Base-by-base conservation (phyloP, 768 basidiomycete species). In the Agaricus subrufescens region DNA sequence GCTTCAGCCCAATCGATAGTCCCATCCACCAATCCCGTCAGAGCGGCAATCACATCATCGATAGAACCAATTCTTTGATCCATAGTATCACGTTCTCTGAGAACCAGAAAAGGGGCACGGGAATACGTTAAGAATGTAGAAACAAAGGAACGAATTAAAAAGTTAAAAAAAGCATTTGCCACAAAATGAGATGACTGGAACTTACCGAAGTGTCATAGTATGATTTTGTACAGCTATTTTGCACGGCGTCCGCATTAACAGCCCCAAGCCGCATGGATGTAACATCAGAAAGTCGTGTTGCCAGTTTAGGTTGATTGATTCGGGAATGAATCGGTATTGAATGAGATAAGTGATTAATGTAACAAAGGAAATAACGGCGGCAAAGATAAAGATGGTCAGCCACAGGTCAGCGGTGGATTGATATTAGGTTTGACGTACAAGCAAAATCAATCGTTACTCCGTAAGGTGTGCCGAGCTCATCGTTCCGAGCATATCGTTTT, bases 391-490 rank as follows among this genome's bases (percentile, higher is more conserved):
- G 14, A 27, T 26, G 40, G 10, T 50, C 31, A 34, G 40, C 27
- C 8, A 34, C 9, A 42, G 47, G 37, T n/a, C 39, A 25, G 49
- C 46, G 38, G 19, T 46, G 54, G 40, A 50, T 34, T 37, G 9
- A 52, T 46, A 57, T 11, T 31, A 15, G 25, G 38, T 10, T 39
- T 38, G 50, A 76, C 76, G 66, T 70, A 78, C 77, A 79, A 50
- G 95, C 97, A 73, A 98, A 98, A 71, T 98, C 96, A 54, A 98
- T 79, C 1, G 97, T 99, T 56, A 96, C 80, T 49, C 96, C 97
- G 71, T 89, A 99, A 1, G 97, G 97, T 30, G 97, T 98, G 60
- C 97, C 97, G 45, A 99, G 82, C 73, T 98, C 97, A 72, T 99
- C 97, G 72, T 98, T 99, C 57, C 97, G 84, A 11, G 97, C 86